These are phyloP conservation scores for Guyanaporus albipodus DNA, from an alignment of 768 basidiomycete genomes.

Conservation along the genomic window DNA sequence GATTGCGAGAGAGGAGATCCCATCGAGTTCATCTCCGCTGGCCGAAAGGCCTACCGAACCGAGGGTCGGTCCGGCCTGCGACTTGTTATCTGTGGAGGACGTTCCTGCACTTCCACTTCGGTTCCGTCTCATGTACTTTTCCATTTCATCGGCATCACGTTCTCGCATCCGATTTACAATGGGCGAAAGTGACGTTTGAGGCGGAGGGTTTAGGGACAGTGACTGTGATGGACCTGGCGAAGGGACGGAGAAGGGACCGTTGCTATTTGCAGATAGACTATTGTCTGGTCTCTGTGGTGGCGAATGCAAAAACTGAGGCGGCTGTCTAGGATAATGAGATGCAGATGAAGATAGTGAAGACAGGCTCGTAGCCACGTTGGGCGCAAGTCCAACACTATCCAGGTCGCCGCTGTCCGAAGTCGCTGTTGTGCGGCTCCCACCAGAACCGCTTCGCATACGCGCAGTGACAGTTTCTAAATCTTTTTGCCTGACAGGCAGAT, in stretches of 20 bases:
- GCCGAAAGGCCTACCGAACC: constrained; percentile 49
- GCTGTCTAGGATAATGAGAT: constrained; percentile 45
- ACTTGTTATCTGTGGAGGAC: constrained; percentile 67
- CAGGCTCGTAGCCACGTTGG: constrained; percentile 41
- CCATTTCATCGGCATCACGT: constrained; percentile 83
- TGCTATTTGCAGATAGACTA: constrained; percentile 32
- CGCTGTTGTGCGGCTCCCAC: constrained; percentile 71
- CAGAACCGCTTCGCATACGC: constrained; percentile 77
- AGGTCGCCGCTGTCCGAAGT: constrained; percentile 73
- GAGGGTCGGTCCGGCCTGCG: constrained; percentile 48
- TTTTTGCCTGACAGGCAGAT: constrained; percentile 44
- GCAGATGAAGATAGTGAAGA: constrained; percentile 63
- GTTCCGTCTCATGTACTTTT: constrained; percentile 78
- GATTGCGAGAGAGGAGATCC: constrained; percentile 42
- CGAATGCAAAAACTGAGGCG: constrained; percentile 39
- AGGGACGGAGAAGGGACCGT: constrained; percentile 35
- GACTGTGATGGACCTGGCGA: constrained; percentile 37
- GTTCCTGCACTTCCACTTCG: constrained; percentile 77
- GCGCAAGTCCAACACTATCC: constrained; percentile 41
- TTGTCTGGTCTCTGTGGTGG: constrained; percentile 36
- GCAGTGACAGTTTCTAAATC: constrained; percentile 38
- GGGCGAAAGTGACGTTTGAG: constrained; percentile 58
- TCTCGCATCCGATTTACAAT: constrained; percentile 78
- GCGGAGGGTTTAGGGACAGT: constrained; percentile 34
- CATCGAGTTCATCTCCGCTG: constrained; percentile 52